Conservation (phyloP, 176 grass and related monocot species). For the maize (Zea mays) region Zm-B73-REFERENCE-NAM-5.0 NC_050100.1:1399001-1399500, state of each 20-base stretch:
- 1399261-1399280: slow-evolving; percentile 84
- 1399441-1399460: slow-evolving; percentile 78
- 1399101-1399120: slow-evolving; percentile 95
- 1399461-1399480: slow-evolving; percentile 81
- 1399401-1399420: slow-evolving; percentile 82
- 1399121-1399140: slow-evolving; percentile 92
- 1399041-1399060: slow-evolving; percentile 90
- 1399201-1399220: slow-evolving; percentile 89
- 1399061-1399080: slow-evolving; percentile 79
- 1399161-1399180: slow-evolving; percentile 66
- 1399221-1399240: slow-evolving; percentile 90
- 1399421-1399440: slow-evolving; percentile 85
- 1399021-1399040: slow-evolving; percentile 88
- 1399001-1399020: slow-evolving; percentile 72
- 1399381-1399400: slow-evolving; percentile 65
- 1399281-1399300: slow-evolving; percentile 70
- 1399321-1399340: slow-evolving; percentile 82
- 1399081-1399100: slow-evolving; percentile 90
- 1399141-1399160: slow-evolving; percentile 63
- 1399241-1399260: slow-evolving; percentile 88
- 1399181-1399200: slow-evolving; percentile 79
- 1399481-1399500: slow-evolving; percentile 81
- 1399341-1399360: slow-evolving; percentile 75
- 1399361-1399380: slow-evolving; percentile 88
- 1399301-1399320: slow-evolving; percentile 82